Evolutionary conservation across 2,329 filamentous ascomycete genomes (phyloP).

Genomic region (Aspergillus pseudotamarii): DNA sequence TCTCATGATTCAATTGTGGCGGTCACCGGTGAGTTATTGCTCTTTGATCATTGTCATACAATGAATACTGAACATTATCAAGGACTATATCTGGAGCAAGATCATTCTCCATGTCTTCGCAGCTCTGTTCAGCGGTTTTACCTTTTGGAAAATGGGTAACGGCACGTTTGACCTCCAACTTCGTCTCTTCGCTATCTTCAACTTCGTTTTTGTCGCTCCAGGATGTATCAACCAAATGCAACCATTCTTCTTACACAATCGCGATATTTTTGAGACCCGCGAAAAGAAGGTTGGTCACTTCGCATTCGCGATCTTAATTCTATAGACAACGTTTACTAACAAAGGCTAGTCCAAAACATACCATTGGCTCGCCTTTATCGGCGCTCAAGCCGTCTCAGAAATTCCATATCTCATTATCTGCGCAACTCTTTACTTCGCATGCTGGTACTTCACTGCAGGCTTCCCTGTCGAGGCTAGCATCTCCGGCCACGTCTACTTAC

Average conservation of each 20-base stretch:
- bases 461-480: constrained; percentile 35
- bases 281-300: constrained; percentile 54
- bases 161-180: constrained; percentile 56
- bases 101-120: constrained; percentile 56
- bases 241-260: constrained; percentile 59
- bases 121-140: constrained; percentile 63
- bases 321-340: neutral
- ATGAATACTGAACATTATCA: neutral
- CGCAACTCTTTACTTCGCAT: constrained; percentile 50
- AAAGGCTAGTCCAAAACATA: constrained; percentile 57
- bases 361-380: constrained; percentile 62
- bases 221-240: constrained; percentile 63
- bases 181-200: constrained; percentile 63
- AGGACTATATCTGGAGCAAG: constrained; percentile 52
- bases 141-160: constrained; percentile 62
- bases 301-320: neutral
- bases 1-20: constrained; percentile 37
- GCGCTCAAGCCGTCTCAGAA: constrained; percentile 53
- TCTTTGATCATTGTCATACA: too few species aligned
- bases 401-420: constrained; percentile 51
- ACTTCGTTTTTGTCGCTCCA: constrained; percentile 65
- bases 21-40: constrained; percentile 31
- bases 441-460: constrained; percentile 63
- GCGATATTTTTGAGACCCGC: constrained; percentile 61
- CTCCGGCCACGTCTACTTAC: constrained; percentile 43